Evolutionary conservation across 345 rosid species (phyloP).

Genomic region (Citrus inodora): DNA sequence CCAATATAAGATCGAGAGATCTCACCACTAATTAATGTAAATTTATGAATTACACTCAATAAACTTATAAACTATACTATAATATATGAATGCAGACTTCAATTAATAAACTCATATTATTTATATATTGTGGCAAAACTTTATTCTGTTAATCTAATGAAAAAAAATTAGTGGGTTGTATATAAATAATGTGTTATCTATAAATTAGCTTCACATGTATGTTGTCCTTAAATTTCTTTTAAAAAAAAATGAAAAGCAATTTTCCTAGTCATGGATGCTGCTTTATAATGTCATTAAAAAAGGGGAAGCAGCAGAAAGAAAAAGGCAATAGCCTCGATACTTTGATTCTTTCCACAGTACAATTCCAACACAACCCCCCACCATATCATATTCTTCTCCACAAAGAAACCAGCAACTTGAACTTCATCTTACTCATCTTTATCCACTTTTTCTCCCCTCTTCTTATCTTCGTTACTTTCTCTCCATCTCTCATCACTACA

Average conservation of each 20-base stretch:
- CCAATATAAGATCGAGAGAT: too few relatives aligned
- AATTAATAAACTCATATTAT: too few relatives aligned
- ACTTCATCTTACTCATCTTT: not conserved
- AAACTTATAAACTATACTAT: too few relatives aligned
- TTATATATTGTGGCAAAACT: too few relatives aligned
- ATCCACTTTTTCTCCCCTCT: not conserved
- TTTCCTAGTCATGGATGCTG: not conserved
- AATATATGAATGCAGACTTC: too few relatives aligned
- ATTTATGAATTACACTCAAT: too few relatives aligned
- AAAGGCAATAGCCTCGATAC: not conserved
- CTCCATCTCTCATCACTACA: slow-evolving; percentile 10
- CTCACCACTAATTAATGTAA: too few relatives aligned
- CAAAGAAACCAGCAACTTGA: slow-evolving; percentile 49
- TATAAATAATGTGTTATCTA: too few relatives aligned
- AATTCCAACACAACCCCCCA: not conserved
- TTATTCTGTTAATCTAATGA: too few relatives aligned
- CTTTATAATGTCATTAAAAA: slow-evolving; percentile 9
- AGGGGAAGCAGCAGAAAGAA: not conserved
- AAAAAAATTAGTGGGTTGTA: too few relatives aligned
- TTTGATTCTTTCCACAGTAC: not conserved
- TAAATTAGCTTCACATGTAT: not conserved
- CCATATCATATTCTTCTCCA: slow-evolving; percentile 37
- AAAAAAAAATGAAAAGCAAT: not conserved
- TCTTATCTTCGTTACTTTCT: slow-evolving; percentile 21
- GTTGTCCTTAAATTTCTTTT: not conserved